Percentiles rank a stretch among this genome's conserved stretches.
Evolutionary conservation across 768 basidiomycete species (phyloP).

Genomic region (Suillus paluster): DNA sequence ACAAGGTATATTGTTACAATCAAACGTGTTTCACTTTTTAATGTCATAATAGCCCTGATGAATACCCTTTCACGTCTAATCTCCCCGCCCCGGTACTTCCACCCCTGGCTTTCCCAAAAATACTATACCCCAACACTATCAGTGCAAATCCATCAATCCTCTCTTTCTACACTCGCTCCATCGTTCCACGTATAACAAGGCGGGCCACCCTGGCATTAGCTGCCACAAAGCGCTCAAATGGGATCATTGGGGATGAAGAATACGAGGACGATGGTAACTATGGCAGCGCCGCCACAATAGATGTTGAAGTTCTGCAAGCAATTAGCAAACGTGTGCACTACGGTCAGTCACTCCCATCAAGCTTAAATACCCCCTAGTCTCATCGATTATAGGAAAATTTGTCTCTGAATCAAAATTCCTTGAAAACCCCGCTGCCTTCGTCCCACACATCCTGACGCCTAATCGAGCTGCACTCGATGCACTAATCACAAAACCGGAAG

Average conservation of each 20-base stretch:
- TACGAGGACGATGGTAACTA: constrained; percentile 97
- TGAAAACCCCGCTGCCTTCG: constrained; percentile 82
- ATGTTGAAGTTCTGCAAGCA: constrained; percentile 97
- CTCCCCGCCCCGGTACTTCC: constrained; percentile 86
- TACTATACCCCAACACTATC: constrained; percentile 78
- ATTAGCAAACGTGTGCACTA: constrained; percentile 98
- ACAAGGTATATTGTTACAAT: constrained; percentile 64
- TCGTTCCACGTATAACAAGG: constrained; percentile 88
- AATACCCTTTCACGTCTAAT: constrained; percentile 89
- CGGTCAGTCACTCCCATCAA: constrained; percentile 53
- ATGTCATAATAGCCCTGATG: constrained; percentile 78
- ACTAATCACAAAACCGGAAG: constrained; percentile 96
- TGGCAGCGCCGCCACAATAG: constrained; percentile 92
- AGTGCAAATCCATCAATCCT: constrained; percentile 90
- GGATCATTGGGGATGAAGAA: constrained; percentile 69
- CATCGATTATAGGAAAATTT: constrained; percentile 79
- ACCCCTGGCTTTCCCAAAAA: constrained; percentile 70
- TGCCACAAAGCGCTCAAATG: constrained; percentile 64
- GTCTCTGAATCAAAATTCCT: constrained; percentile 97
- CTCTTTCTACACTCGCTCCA: constrained; percentile 84
- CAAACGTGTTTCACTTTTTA: not conserved
- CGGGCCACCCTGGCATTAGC: constrained; percentile 71
- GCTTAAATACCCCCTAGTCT: constrained; percentile 10
- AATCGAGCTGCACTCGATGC: constrained; percentile 79
- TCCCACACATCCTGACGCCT: constrained; percentile 86